Evolutionary conservation across 768 basidiomycete species (phyloP).

Genomic region (Panellus pusillus): DNA sequence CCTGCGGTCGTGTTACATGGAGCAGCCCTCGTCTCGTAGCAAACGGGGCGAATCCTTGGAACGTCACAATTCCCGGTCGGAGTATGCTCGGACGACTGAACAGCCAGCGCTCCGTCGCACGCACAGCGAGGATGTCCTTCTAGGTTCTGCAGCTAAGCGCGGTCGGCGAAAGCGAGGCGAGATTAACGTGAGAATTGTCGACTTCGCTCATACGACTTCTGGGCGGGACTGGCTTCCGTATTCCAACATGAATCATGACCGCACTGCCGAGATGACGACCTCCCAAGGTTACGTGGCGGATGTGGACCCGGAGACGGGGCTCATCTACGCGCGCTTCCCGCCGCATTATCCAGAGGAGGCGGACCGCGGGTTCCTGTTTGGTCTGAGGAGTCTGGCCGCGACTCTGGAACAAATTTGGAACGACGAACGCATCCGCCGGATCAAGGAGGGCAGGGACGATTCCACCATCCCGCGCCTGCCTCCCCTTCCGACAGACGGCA

Average conservation of each 20-base stretch:
- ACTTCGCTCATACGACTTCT: constrained; percentile 98
- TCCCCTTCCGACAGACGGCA: constrained; percentile 67
- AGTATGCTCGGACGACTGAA: constrained; percentile 43
- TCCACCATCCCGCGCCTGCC: constrained; percentile 55
- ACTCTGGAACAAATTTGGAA: constrained; percentile 86
- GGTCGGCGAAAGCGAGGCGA: constrained; percentile 84
- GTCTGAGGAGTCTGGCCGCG: constrained; percentile 77
- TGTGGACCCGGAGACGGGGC: constrained; percentile 78
- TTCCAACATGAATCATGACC: constrained; percentile 46
- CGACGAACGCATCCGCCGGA: constrained; percentile 71
- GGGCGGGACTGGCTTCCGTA: constrained; percentile 85
- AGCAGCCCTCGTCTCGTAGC: constrained; percentile 65
- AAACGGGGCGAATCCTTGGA: constrained; percentile 81
- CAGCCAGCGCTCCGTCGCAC: constrained; percentile 63
- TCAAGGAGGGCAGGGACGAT: constrained; percentile 63
- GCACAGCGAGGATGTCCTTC: constrained; percentile 77
- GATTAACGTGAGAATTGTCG: constrained; percentile 93
- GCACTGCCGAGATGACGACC: constrained; percentile 50
- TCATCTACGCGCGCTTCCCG: constrained; percentile 90
- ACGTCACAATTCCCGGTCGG: constrained; percentile 42
- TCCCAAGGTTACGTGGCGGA: constrained; percentile 79
- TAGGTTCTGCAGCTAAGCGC: constrained; percentile 65
- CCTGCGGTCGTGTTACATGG: constrained; percentile 59
- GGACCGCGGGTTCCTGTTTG: constrained; percentile 93
- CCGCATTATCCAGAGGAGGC: constrained; percentile 88